phyloP scores from a whole-genome alignment of 306 rosid species.

The Astragalus membranaceus region DNA sequence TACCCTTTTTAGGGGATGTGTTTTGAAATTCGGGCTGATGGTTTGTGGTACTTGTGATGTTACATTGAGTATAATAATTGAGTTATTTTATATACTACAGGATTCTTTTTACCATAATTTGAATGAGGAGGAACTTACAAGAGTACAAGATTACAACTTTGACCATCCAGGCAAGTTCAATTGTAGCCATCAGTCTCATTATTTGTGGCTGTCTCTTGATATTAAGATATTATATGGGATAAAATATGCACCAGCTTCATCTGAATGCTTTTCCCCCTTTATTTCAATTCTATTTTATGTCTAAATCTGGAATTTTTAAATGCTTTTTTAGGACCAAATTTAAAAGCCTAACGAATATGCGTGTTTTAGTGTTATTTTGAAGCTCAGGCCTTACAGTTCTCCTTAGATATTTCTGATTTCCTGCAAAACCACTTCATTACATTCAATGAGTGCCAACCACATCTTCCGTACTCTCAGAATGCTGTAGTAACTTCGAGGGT shows the following conservation, averaged over 20 bases:
- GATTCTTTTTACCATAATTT: constrained; percentile 94
- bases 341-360: neutral
- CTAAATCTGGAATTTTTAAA: neutral
- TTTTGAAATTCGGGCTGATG: constrained; percentile 12
- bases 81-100: constrained; percentile 33
- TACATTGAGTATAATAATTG: neutral
- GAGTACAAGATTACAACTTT: constrained; percentile 92
- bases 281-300: neutral
- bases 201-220: neutral
- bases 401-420: neutral
- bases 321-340: neutral
- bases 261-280: neutral
- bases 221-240: constrained; percentile 1
- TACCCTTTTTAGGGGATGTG: neutral
- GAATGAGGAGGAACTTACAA: constrained; percentile 61
- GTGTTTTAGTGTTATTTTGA: neutral
- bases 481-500: neutral
- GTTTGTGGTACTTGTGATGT: constrained; percentile 2
- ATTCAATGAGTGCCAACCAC: neutral
- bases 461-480: constrained; percentile 2
- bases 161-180: constrained; percentile 90
- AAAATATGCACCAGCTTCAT: neutral
- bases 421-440: neutral
- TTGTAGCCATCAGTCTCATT: constrained; percentile 5
- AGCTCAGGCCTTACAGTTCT: neutral